Base-by-base conservation (phyloP, 345 rosid species). In the Arabis hirsuta region DNA sequence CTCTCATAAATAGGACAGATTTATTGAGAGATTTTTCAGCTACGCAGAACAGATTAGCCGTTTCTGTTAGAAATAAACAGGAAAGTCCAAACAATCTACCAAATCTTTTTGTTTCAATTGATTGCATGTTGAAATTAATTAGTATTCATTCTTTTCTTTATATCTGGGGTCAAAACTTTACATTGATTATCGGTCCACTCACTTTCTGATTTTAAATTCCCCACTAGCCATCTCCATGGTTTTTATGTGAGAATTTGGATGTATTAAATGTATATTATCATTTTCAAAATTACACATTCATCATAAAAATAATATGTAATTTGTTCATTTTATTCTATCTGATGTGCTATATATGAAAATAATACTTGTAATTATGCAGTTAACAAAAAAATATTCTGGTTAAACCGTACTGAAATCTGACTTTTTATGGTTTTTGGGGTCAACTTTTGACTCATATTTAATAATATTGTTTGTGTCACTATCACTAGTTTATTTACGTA, bases 21-120 rank as follows among this genome's bases (percentile, higher is more conserved):
- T 41, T 12, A 42, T 42, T 12, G 46, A 29, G 68, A 64, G 32
- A 31, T 51, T 65, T 16, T 36, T 65, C 22, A 13, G 48, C 57
- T 34, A 14, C 10, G 5, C 16, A 16, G 16, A 16, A 16, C 16
- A 16, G 11, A 6, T n/a, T 31, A 19, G 32, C 12, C 44, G 26
- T 51, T 50, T 38, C 9, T 2, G 14, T 36, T 36, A 27, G 24
- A 31, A 55, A 55, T 19, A 42, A 24, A 42, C 1, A 7, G 24
- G 12, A 11, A 46, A 62, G 11, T 29, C 6, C 43, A 62, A 63
- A 62, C 54, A 26, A 62, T 31, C 36, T 32, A 32, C 36, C 36
- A 32, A 32, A 16, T 19, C 31, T 47, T 50, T 50, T 20, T 50
- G 20, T 36, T 32, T n/a, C 14, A 12, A 26, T 13, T 64, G 6